Base-by-base conservation (phyloP, 495 filamentous ascomycete genomes). In the Hyaloscypha variabilis region DNA sequence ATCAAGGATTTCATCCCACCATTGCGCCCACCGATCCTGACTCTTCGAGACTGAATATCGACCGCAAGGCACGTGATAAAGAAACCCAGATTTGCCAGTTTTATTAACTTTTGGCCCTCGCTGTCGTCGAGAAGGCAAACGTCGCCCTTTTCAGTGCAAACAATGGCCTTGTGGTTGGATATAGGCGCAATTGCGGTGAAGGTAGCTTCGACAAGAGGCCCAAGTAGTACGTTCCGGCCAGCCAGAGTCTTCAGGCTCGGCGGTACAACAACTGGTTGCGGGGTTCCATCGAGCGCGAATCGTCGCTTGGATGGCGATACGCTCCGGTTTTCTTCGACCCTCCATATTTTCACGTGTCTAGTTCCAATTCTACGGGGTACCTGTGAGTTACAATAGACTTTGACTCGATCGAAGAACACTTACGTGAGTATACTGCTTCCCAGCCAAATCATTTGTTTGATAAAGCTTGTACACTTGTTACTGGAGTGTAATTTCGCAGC, bases 281-380 rank as follows among this genome's bases (percentile, higher is more conserved):
- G 71, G 3, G 66, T 72, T 3, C 69, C 70, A 49, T 87, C 84
- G 23, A 75, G 72, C 8, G 73, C 68, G 65, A 77, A 77, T 64
- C 79, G 81, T 57, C 76, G 75, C 62, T 85, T 87, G 29, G 75
- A 75, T 25, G 80, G 82, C 62, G 77, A 82, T 24, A 69, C 77
- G 50, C 73, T 76, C 65, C 75, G 66, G 67, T 69, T 73, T 11
- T 91, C 89, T 31, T 94, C 91, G 21, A 93, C 84, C 67, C 90
- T 84, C 95, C 95, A 99, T 31, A 96, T 85, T 75, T 98, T 99
- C 70, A 97, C 87, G 79, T 97, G 93, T 58, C 95, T 87, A 52
- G 94, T 90, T 21, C 95, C 95, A 28, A 92, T 83, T 30, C 88
- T 93, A 54, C 83, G 71, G 56, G 80, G 69, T 63, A 72, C 80